Percentiles rank a stretch among this genome's conserved stretches.
These are phyloP conservation scores for Glycine tomentella DNA, from an alignment of 306 rosid species.

Conservation along the genomic window DNA sequence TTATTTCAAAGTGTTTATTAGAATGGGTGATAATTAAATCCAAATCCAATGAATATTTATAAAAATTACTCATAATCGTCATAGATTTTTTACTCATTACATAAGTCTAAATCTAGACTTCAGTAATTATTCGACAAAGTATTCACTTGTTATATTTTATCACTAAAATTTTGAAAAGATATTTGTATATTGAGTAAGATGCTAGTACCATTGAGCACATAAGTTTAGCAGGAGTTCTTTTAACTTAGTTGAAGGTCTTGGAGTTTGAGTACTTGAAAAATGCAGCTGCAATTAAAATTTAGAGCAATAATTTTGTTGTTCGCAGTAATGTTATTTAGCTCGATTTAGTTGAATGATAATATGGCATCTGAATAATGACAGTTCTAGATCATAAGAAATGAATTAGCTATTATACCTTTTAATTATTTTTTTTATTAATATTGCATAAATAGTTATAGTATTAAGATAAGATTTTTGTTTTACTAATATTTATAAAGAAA, in stretches of 20 bases:
- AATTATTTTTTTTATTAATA: neutral
- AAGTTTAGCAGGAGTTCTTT: neutral
- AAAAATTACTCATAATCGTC: neutral
- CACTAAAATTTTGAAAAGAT: neutral
- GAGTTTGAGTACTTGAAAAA: neutral
- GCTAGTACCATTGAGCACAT: neutral
- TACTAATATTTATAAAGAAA: neutral
- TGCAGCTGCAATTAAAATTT: neutral
- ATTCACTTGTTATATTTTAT: neutral
- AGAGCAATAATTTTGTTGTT: neutral
- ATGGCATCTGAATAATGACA: neutral
- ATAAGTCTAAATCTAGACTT: neutral
- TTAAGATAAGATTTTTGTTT: neutral
- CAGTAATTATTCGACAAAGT: neutral
- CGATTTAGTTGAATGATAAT: neutral
- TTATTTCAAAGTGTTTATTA: neutral
- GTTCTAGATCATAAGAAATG: neutral
- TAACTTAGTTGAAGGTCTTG: neutral
- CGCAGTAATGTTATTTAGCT: neutral
- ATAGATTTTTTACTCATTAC: neutral
- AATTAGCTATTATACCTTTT: neutral
- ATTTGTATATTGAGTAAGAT: neutral
- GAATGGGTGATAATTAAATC: neutral
- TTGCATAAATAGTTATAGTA: too few species aligned
- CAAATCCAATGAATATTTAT: neutral